Evolutionary conservation across 202 grass and related monocot genomes (phyloP), one percentile per base, ranked within the genome.

Genomic region (Dendrocalamus latiflorus): DNA sequence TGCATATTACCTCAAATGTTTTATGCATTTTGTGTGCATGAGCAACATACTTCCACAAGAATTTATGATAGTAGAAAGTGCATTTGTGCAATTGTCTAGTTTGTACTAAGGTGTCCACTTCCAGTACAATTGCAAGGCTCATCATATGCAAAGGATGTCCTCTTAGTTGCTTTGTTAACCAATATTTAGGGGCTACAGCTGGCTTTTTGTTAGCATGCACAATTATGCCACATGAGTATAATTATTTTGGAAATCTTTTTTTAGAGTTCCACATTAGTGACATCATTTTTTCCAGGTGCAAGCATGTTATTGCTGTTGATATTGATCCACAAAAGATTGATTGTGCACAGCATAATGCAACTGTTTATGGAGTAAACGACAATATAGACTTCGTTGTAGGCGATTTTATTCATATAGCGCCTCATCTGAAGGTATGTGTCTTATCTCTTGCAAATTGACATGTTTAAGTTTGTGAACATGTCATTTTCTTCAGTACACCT

Each of bases 301-400:
- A 89, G 60, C 93, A 93, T 91, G 92, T 98, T 66, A 91, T 98
- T 74, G 85, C 95, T 49, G 87, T 98, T 81, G 95, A 98, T 81
- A 93, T 98, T 85, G 93, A 98, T 89, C 89, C 89, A 30, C 89
- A 95, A 77, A 98, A 93, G 81, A 86, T 98, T 85, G 85, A 81
- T 75, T 91, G 82, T 45, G 95, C 91, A 63, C 83, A 86, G 45
- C 85, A 98, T 79, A 98, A 98, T 93, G 93, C 95, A 78, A 80
- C 87, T 84, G 76, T 98, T 83, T 98, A 98, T 81, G 91, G 85
- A 86, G 91, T 95, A 80, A 65, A 85, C 75, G 79, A 83, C 42
- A 70, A 70, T 78, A 98, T 98, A 86, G 95, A 98, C 77, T 98
- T 98, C 37, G 53, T 98, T 75, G 39, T 91, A 70, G 89, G 89